A percentile compares a stretch with the other conserved stretches of the same genome.
phyloP scores from a whole-genome alignment of 1,284 basidiomycete species.

The Phellinidium pouzarii region DNA sequence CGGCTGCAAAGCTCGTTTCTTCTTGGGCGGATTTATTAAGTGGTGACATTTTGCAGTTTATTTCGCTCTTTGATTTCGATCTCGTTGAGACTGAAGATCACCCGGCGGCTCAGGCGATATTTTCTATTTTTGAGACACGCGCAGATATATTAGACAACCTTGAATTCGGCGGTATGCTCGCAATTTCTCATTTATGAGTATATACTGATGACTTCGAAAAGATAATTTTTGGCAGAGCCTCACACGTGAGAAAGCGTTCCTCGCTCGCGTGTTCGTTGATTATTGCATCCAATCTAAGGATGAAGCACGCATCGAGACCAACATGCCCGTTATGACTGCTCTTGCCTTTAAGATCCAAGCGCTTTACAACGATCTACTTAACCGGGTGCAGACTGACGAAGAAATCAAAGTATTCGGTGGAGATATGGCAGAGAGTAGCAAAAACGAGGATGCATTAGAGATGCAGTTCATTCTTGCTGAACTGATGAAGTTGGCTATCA shows the following conservation, averaged over 20 bases:
- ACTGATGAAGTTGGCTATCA: slow-evolving; percentile 74
- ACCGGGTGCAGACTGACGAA: slow-evolving; percentile 40
- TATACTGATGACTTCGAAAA: slow-evolving; percentile 23
- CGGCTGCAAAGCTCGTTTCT: slow-evolving; percentile 69
- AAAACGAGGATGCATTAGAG: slow-evolving; percentile 54
- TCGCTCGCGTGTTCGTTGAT: slow-evolving; percentile 82
- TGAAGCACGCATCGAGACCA: slow-evolving; percentile 63
- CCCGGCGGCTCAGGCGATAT: slow-evolving; percentile 61
- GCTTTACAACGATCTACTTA: slow-evolving; percentile 67
- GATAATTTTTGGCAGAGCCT: slow-evolving; percentile 75
- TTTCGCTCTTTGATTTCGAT: slow-evolving; percentile 58
- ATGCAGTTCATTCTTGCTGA: slow-evolving; percentile 77
- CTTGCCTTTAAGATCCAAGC: slow-evolving; percentile 84
- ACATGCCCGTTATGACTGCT: slow-evolving; percentile 84
- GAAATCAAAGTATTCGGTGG: slow-evolving; percentile 34
- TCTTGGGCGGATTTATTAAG: slow-evolving; percentile 59
- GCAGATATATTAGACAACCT: slow-evolving; percentile 58
- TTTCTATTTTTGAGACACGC: slow-evolving; percentile 56
- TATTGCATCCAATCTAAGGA: slow-evolving; percentile 65
- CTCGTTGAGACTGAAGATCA: slow-evolving; percentile 22
- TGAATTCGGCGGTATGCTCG: slow-evolving; percentile 63
- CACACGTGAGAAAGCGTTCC: slow-evolving; percentile 77
- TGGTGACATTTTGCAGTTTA: slow-evolving; percentile 45
- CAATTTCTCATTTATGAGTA: background rate
- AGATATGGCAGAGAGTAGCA: slow-evolving; percentile 38